A percentile compares a stretch with the other conserved stretches of the same genome.
Conservation (phyloP, 805 yeast genomes). For the Starmerella powellii region DNA sequence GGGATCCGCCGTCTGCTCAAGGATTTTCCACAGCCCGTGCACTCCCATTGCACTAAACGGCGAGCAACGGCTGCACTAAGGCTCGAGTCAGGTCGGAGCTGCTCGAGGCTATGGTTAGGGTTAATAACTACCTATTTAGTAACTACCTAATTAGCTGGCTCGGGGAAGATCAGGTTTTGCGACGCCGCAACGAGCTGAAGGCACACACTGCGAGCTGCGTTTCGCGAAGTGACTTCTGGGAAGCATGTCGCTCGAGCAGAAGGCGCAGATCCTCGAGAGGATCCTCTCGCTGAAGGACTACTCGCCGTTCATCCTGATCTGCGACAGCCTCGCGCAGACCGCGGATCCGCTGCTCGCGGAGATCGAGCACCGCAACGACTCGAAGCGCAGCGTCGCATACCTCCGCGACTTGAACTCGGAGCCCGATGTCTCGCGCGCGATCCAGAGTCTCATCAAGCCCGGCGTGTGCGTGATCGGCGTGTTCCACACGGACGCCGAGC, state of each 20-base stretch:
- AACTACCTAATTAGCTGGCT: too few relatives aligned
- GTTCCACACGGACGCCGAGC: conserved; percentile 15
- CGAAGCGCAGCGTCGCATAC: conserved; percentile 2
- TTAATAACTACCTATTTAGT: too few relatives aligned
- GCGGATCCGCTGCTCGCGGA: conserved; percentile 47
- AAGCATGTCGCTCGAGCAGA: conserved; percentile 22
- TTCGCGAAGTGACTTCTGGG: too few relatives aligned
- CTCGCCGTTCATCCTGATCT: conserved; percentile 57
- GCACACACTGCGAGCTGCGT: too few relatives aligned
- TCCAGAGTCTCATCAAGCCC: conserved; percentile 41
- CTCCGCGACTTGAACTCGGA: conserved; percentile 59
- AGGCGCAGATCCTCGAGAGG: conserved; percentile 46
- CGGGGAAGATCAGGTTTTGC: too few relatives aligned
- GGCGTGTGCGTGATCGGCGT: conserved; percentile 17
- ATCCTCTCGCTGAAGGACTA: conserved; percentile 57
- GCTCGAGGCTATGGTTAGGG: too few relatives aligned
- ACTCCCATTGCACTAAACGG: too few relatives aligned
- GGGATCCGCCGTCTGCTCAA: conserved; percentile 83
- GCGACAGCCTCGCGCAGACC: conserved; percentile 64
- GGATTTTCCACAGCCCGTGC: conserved; percentile 81
- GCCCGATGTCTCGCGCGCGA: conserved; percentile 37
- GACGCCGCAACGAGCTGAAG: too few relatives aligned
- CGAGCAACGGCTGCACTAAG: too few relatives aligned
- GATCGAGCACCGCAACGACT: conserved; percentile 35
- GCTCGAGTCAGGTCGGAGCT: neutral